Percentiles rank a stretch among this genome's conserved stretches.
These are phyloP conservation scores for Fusarium cicatricum DNA, from an alignment of 2,329 filamentous ascomycete genomes.

Conservation along the genomic window DNA sequence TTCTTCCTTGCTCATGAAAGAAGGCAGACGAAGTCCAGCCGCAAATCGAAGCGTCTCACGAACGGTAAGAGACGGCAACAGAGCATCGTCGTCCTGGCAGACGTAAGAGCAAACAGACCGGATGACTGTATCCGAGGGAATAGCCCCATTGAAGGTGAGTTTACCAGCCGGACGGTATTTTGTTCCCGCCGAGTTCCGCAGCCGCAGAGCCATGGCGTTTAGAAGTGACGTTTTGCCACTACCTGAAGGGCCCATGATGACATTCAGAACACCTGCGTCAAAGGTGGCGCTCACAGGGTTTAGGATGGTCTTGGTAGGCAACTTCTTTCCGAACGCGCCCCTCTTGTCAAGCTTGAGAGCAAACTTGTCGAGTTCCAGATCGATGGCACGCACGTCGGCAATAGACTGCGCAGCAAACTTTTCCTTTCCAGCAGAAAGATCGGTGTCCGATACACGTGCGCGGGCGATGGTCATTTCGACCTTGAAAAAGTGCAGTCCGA, in stretches of 20 bases:
- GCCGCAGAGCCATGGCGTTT: slow-evolving; percentile 74
- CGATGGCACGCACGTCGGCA: slow-evolving; percentile 65
- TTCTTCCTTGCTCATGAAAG: slow-evolving; percentile 73
- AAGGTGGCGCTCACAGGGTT: slow-evolving; percentile 73
- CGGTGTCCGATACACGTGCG: slow-evolving; percentile 64
- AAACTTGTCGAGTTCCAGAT: slow-evolving; percentile 71
- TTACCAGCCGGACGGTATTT: slow-evolving; percentile 68
- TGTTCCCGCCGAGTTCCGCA: slow-evolving; percentile 68
- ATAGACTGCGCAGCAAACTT: slow-evolving; percentile 66
- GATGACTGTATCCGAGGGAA: slow-evolving; percentile 73
- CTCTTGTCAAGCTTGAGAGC: slow-evolving; percentile 71
- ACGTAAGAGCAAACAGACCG: slow-evolving; percentile 79
- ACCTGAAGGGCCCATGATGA: slow-evolving; percentile 83
- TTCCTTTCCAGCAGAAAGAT: slow-evolving; percentile 75
- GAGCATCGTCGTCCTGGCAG: slow-evolving; percentile 79
- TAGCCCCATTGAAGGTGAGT: slow-evolving; percentile 74
- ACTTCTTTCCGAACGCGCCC: slow-evolving; percentile 58
- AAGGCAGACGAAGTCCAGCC: slow-evolving; percentile 74
- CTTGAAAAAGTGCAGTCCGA: slow-evolving; percentile 70
- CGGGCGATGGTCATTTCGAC: slow-evolving; percentile 76
- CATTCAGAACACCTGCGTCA: slow-evolving; percentile 72
- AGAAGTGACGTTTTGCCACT: slow-evolving; percentile 79
- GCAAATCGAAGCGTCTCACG: slow-evolving; percentile 77
- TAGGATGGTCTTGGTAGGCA: slow-evolving; percentile 67
- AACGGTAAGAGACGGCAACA: slow-evolving; percentile 78